These are phyloP conservation scores for Setaria viridis DNA, from an alignment of 202 grass and related monocot species.

Conservation along the genomic window DNA sequence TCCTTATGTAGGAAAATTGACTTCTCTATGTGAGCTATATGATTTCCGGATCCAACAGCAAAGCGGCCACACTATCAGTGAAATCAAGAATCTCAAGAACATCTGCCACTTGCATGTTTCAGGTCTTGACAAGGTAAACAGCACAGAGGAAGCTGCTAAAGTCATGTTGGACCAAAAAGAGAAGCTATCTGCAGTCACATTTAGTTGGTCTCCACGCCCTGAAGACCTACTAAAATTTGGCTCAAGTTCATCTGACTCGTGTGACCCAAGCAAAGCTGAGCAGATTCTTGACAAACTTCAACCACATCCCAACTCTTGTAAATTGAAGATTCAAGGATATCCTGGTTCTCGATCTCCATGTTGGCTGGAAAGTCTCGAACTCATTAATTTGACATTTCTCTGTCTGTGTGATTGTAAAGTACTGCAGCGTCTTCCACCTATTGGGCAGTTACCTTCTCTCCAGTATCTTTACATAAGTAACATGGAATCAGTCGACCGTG, in stretches of 20 bases:
- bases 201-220: background rate
- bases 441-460: constrained; percentile 13
- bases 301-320: background rate
- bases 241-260: background rate
- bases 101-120: background rate
- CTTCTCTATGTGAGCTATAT: constrained; percentile 18
- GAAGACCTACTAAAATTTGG: background rate
- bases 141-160: background rate
- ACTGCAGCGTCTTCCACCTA: constrained; percentile 15
- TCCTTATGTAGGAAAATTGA: constrained; percentile 10
- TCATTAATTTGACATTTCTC: constrained; percentile 30
- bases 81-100: constrained; percentile 20
- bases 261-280: constrained; percentile 10
- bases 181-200: background rate
- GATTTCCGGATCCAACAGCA: background rate
- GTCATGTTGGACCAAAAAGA: constrained; percentile 20
- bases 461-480: constrained; percentile 27
- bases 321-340: constrained; percentile 29
- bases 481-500: background rate
- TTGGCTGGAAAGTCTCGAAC: background rate
- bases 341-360: constrained; percentile 28
- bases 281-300: constrained; percentile 3
- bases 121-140: constrained; percentile 1
- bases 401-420: background rate
- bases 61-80: background rate